Conservation (phyloP, 495 filamentous ascomycete genomes). For the Hypoxylon lenormandii region DNA sequence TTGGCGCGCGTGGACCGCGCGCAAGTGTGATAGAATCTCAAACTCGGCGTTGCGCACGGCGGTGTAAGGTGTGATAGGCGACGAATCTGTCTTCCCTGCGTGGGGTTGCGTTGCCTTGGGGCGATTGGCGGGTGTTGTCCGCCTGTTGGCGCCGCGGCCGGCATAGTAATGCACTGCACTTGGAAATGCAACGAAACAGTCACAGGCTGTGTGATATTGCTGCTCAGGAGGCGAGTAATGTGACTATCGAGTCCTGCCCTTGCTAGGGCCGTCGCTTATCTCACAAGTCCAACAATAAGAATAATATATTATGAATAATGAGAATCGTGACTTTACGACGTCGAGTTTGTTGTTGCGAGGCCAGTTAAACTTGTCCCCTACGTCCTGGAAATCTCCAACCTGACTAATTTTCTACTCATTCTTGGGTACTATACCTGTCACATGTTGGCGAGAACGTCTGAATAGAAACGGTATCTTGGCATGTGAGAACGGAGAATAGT, state of each 20-base stretch:
- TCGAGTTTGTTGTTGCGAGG: slow-evolving; percentile 12
- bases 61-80: slow-evolving; percentile 35
- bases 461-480: neutral
- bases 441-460: slow-evolving; percentile 6
- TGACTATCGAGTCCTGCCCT: slow-evolving; percentile 33
- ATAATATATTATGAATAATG: no score
- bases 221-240: slow-evolving; percentile 29
- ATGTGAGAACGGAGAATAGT: slow-evolving; percentile 12
- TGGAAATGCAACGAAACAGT: slow-evolving; percentile 39
- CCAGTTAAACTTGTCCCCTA: slow-evolving; percentile 23
- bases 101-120: slow-evolving; percentile 40
- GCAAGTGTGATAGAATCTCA: slow-evolving; percentile 36
- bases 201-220: slow-evolving; percentile 44
- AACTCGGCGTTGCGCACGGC: slow-evolving; percentile 21
- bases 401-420: neutral
- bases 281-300: slow-evolving; percentile 11
- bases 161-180: slow-evolving; percentile 35
- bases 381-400: neutral
- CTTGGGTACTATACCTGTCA: neutral
- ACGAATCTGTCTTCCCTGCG: slow-evolving; percentile 41
- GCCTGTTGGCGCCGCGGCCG: slow-evolving; percentile 43
- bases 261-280: slow-evolving; percentile 28
- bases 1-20: slow-evolving; percentile 35
- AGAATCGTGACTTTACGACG: no score
- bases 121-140: slow-evolving; percentile 42